Evolutionary conservation across 345 rosid species (phyloP).

Genomic region (Gossypium sturtianum): DNA sequence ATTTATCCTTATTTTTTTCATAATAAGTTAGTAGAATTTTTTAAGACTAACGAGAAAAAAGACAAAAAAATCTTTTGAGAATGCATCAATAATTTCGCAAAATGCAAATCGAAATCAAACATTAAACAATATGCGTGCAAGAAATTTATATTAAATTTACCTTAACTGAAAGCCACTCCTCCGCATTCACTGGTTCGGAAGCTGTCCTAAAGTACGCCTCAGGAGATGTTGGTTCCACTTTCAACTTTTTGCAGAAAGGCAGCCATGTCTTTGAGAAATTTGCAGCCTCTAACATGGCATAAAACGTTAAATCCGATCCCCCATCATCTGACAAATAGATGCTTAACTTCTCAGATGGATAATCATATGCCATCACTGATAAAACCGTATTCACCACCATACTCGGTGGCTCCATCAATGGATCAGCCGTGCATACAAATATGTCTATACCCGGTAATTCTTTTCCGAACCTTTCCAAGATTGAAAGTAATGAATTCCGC

Average conservation of each 20-base stretch:
- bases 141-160: background rate
- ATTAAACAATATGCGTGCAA: no score
- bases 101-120: no score
- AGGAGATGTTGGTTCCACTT: background rate
- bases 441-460: constrained; percentile 37
- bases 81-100: no score
- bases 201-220: background rate
- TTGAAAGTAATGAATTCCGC: background rate
- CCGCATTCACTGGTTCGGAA: background rate
- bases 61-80: no score
- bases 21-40: no score
- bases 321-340: constrained; percentile 56
- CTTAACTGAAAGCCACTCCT: constrained; percentile 20
- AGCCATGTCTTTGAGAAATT: background rate
- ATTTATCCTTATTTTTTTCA: no score
- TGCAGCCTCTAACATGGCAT: constrained; percentile 39
- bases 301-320: constrained; percentile 28
- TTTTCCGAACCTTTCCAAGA: constrained; percentile 22
- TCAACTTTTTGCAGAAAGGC: background rate
- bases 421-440: constrained; percentile 52
- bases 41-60: no score
- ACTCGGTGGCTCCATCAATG: constrained; percentile 40
- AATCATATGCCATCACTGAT: constrained; percentile 53
- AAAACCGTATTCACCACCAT: constrained; percentile 42
- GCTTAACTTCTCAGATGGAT: constrained; percentile 48